Conservation (phyloP, 306 rosid species). For the Sicyos edulis region DNA sequence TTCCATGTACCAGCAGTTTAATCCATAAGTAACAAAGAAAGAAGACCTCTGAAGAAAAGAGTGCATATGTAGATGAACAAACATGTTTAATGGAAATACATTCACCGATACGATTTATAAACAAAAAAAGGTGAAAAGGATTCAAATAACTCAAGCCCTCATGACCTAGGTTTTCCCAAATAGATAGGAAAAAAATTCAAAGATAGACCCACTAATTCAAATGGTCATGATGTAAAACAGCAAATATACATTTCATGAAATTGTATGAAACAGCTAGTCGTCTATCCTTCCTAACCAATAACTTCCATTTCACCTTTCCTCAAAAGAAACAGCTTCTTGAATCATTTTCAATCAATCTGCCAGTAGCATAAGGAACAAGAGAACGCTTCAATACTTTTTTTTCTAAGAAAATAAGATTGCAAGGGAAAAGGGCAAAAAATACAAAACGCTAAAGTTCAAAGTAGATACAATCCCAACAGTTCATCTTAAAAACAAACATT, state of each 20-base stretch:
- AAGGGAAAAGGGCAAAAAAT: not conserved
- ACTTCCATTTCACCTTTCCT: not conserved
- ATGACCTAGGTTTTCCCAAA: not conserved
- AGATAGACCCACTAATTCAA: not conserved
- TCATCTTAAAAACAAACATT: not conserved
- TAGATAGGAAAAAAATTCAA: not conserved
- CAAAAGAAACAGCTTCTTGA: not conserved
- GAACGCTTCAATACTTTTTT: not conserved
- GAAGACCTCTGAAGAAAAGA: not conserved
- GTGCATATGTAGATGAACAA: not conserved
- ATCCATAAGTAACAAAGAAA: slow-evolving; percentile 11
- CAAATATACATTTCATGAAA: not conserved
- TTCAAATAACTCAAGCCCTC: not conserved
- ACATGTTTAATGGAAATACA: not conserved
- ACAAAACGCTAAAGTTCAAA: not conserved
- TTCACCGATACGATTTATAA: not conserved
- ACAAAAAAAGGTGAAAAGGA: no score
- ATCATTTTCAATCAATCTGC: not conserved
- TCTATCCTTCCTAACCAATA: not conserved
- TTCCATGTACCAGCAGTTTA: slow-evolving; percentile 30
- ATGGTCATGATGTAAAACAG: not conserved
- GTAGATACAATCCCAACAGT: not conserved
- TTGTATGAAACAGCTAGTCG: not conserved
- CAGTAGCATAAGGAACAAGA: not conserved
- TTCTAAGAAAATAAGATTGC: not conserved